Evolutionary conservation across 495 filamentous ascomycete species (phyloP), one percentile per base, ranked within the genome.

Genomic region (Thermochaetoides thermophila): DNA sequence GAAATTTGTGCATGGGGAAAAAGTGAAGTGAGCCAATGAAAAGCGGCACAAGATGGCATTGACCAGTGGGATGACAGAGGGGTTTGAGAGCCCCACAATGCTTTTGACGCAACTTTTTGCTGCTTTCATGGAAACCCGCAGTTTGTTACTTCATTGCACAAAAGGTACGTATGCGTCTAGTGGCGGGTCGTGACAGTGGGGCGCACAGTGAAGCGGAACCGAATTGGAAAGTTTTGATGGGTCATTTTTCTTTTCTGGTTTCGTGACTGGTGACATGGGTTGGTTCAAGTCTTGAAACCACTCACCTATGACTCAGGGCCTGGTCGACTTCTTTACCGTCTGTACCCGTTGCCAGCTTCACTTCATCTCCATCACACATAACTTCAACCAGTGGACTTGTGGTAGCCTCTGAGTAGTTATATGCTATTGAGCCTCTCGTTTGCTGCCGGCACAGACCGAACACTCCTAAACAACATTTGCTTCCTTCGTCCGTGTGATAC

Each of bases 301-400:
- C 34, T 37, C 34, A 38, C 16, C 26, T 48, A 48, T 49, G 46
- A 49, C 41, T 44, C 42, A 41, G 31, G 37, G 15, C 25, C 12
- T 22, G 4, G 27, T 20, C 6, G 6, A 26, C 16, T 20, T 15
- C 15, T 27, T 23, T 16, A 25, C 42, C 34, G 15, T 34, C 26
- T 36, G 12, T 32, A 32, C 16, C 18, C 24, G 25, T 16, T 15
- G 14, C 25, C 29, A 13, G 35, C 32, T 15, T 5, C 21, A 3
- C 17, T 13, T 2, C 18, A 19, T 27, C 16, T 4, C 7, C 19
- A 29, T 10, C 11, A 17, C 19, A 13, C 17, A n/a, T 33, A 17
- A 11, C 24, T 17, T 34, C 10, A 11, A 11, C 6, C 21, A 24
- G 6, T 24, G 21, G 11, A 24, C 21, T 11, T 24, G 6, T 11